Evolutionary conservation across 2,329 filamentous ascomycete species (phyloP).

Genomic region (Didymella glomerata): DNA sequence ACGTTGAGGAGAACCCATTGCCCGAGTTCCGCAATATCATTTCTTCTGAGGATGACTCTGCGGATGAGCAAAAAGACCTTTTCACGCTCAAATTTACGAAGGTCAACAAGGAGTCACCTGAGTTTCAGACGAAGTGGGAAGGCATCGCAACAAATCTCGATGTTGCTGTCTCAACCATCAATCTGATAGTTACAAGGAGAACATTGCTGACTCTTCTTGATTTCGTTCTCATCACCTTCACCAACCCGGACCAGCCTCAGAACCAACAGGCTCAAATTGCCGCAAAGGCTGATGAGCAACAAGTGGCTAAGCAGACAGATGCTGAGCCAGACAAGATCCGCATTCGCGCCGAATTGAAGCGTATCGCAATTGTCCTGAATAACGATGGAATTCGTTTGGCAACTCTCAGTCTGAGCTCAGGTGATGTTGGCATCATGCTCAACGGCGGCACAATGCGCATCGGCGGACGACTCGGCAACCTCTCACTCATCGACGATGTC

Average conservation of each 20-base stretch:
- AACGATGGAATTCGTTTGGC: slow-evolving; percentile 96
- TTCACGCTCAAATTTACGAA: slow-evolving; percentile 89
- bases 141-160: slow-evolving; percentile 94
- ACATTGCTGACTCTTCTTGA: slow-evolving; percentile 92
- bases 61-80: slow-evolving; percentile 78
- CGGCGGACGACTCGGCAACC: slow-evolving; percentile 83
- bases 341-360: slow-evolving; percentile 92
- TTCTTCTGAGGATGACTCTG: slow-evolving; percentile 79
- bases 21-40: slow-evolving; percentile 97
- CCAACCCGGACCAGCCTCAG: slow-evolving; percentile 65
- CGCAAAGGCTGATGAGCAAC: slow-evolving; percentile 44
- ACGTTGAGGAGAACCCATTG: slow-evolving; percentile 84
- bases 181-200: slow-evolving; percentile 90
- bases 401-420: slow-evolving; percentile 90
- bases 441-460: slow-evolving; percentile 87
- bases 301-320: slow-evolving; percentile 49
- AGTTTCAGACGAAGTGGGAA: slow-evolving; percentile 91
- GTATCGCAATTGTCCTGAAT: slow-evolving; percentile 92
- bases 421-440: slow-evolving; percentile 88
- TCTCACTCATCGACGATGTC: slow-evolving; percentile 91
- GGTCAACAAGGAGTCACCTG: slow-evolving; percentile 89
- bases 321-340: slow-evolving; percentile 77
- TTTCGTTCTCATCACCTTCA: slow-evolving; percentile 92
- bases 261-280: slow-evolving; percentile 45
- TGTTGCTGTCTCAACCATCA: slow-evolving; percentile 92